Conservation (phyloP, 257 asterid species). For the Mentha longifolia region DNA sequence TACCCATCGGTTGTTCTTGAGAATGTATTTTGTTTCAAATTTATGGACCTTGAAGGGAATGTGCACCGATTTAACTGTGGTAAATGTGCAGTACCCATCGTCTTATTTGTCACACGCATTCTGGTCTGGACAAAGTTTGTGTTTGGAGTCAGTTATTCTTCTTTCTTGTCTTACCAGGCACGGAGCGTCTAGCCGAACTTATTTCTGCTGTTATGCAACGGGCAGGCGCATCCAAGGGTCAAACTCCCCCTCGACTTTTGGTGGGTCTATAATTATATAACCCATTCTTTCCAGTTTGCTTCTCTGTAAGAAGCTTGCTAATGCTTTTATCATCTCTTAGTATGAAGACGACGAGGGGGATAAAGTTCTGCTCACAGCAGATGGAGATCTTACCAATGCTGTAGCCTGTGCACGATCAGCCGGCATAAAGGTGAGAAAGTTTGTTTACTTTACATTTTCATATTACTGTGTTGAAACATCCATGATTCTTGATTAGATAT, state of each 20-base stretch:
- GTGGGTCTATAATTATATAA: conserved; percentile 50
- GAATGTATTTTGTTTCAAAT: conserved; percentile 77
- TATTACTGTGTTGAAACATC: background rate
- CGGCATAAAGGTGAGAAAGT: conserved; percentile 67
- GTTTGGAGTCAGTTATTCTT: conserved; percentile 9
- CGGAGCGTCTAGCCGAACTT: conserved; percentile 77
- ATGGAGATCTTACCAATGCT: conserved; percentile 85
- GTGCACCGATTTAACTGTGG: conserved; percentile 85
- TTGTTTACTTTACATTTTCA: conserved; percentile 10
- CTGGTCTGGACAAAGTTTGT: conserved; percentile 11
- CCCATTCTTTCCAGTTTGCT: background rate
- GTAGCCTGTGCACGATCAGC: conserved; percentile 66
- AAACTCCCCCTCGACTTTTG: conserved; percentile 69
- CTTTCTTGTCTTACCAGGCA: conserved; percentile 51
- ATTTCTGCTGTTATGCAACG: conserved; percentile 76
- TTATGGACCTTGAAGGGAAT: conserved; percentile 71
- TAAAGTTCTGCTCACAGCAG: conserved; percentile 80
- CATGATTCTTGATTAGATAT: background rate
- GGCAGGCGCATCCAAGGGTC: conserved; percentile 54
- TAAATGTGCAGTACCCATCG: conserved; percentile 38
- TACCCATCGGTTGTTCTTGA: conserved; percentile 85
- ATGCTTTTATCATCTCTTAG: conserved; percentile 42
- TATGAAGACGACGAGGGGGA: conserved; percentile 98
- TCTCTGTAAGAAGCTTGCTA: conserved; percentile 20
- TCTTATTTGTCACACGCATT: background rate